These are phyloP conservation scores for Golubevia sp. DNA, from an alignment of 1,284 basidiomycete species.

Conservation along the genomic window DNA sequence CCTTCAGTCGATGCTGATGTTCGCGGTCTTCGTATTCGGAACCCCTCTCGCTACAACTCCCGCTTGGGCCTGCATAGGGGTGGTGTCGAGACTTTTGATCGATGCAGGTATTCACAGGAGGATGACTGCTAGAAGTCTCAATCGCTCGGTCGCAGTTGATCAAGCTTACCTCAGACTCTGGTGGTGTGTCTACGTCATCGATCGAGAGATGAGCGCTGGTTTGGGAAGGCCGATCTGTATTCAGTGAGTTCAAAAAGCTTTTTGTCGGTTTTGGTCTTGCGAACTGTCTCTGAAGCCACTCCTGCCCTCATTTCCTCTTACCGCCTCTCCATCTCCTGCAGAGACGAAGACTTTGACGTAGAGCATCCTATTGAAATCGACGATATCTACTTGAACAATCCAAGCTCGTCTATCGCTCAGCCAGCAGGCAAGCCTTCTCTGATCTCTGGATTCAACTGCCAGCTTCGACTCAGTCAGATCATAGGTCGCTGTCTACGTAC, in stretches of 20 bases:
- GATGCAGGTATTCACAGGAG: conserved; percentile 41
- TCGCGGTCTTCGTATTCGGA: conserved; percentile 12
- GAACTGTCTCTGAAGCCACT: no score
- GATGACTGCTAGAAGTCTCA: conserved; percentile 25
- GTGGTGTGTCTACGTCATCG: conserved; percentile 41
- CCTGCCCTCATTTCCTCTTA: background rate
- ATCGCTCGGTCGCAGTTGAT: conserved; percentile 23
- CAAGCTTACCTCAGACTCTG: conserved; percentile 35
- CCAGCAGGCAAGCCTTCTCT: conserved; percentile 19
- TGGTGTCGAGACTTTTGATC: conserved; percentile 29
- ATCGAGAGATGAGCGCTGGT: conserved; percentile 27
- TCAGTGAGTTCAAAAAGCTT: conserved; percentile 5
- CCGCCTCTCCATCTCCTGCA: background rate
- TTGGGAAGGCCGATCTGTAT: conserved; percentile 42
- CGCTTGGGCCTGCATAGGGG: conserved; percentile 32
- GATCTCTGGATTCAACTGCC: conserved; percentile 32
- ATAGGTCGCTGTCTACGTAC: conserved; percentile 45
- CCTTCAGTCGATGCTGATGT: conserved; percentile 10
- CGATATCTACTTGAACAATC: conserved; percentile 32
- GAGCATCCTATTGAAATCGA: conserved; percentile 39
- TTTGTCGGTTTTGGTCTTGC: no score
- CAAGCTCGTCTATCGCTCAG: conserved; percentile 19
- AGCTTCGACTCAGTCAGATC: conserved; percentile 36
- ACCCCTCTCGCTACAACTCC: conserved; percentile 22
- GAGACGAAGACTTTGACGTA: conserved; percentile 47